Percentiles rank a stretch among this genome's conserved stretches.
phyloP scores from a whole-genome alignment of 441 rosid species.

The Gossypium lobatum region DNA sequence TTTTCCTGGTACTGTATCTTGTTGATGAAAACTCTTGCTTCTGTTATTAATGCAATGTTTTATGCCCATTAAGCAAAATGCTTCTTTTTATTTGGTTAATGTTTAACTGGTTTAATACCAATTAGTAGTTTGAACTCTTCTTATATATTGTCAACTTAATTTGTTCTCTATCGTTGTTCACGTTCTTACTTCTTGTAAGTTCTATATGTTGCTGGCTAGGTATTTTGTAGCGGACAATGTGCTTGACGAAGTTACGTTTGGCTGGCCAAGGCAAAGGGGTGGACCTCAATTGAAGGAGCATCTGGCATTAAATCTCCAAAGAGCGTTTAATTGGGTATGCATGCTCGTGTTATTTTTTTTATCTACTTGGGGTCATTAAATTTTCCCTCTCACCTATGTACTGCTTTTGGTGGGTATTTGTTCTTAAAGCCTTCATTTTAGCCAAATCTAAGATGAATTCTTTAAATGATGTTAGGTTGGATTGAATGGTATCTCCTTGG shows the following conservation, averaged over 20 bases:
- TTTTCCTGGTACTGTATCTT: neutral
- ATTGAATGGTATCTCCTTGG: constrained; percentile 63
- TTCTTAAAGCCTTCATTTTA: neutral
- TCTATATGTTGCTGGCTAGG: constrained; percentile 30
- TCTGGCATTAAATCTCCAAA: constrained; percentile 69
- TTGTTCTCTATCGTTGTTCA: neutral
- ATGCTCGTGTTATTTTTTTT: constrained; percentile 7
- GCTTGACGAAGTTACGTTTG: constrained; percentile 80
- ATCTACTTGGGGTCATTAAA: constrained; percentile 8
- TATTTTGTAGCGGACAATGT: constrained; percentile 82
- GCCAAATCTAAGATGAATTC: neutral
- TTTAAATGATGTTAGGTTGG: constrained; percentile 57
- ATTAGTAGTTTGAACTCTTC: neutral
- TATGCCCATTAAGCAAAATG: neutral
- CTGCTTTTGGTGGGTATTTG: neutral
- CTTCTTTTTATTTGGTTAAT: neutral
- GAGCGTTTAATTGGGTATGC: constrained; percentile 78
- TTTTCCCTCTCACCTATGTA: constrained; percentile 4
- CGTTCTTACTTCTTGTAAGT: neutral
- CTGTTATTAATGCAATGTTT: neutral
- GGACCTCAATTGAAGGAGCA: constrained; percentile 53
- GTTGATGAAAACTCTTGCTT: neutral
- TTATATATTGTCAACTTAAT: neutral
- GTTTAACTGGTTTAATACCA: neutral
- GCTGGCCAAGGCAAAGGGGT: constrained; percentile 83